Base-by-base conservation (phyloP, 1,139 yeast species). In the Suhomyces guaymorum region DNA sequence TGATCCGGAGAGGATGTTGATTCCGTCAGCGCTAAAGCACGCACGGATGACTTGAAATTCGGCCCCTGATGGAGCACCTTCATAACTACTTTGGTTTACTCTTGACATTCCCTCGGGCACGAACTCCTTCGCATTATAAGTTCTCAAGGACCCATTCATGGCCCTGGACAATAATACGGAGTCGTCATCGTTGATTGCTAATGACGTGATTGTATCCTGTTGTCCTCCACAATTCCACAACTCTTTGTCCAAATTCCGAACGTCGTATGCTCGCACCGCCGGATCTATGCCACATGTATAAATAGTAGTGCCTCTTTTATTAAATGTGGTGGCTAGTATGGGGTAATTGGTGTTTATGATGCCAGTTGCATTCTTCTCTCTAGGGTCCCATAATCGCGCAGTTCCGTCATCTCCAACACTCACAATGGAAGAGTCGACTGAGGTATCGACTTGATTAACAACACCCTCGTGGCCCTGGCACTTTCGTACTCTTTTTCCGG, bases 251-350 rank as follows among this genome's bases (percentile, higher is more conserved):
- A 61, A 46, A 20, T 59, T 57, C 44, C 81, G 57, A 20, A 73
- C 38, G 48, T 84, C 92, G 59, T 70, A 80, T 1, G 80, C 82
- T 31, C 61, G 55, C 0, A 86, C 68, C 0, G 66, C 58, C 1
- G 88, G 82, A 41, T 85, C 92, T 3, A 86, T 74, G 0, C 95
- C 95, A 0, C 82, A 66, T 4, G 77, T 64, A 46, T 69, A 85
- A 3, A 83, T 47, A 6, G 59, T 59, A 8, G 60, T 50, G 2
- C 75, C 80, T 21, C 55, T 54, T 3, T 51, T 43, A 37, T 59
- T 59, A 35, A 63, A 52, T 2, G 73, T 70, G 5, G 82, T 75
- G 0, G 86, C 65, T 12, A 84, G 56, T 2, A 85, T 48, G 0
- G 95, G 92, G 47, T 65, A 82, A 2, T 67, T 68, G 0, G 80